Evolutionary conservation across 495 filamentous ascomycete species (phyloP), one percentile per base, ranked within the genome.

Genomic region (Aspergillus coremiiformis): DNA sequence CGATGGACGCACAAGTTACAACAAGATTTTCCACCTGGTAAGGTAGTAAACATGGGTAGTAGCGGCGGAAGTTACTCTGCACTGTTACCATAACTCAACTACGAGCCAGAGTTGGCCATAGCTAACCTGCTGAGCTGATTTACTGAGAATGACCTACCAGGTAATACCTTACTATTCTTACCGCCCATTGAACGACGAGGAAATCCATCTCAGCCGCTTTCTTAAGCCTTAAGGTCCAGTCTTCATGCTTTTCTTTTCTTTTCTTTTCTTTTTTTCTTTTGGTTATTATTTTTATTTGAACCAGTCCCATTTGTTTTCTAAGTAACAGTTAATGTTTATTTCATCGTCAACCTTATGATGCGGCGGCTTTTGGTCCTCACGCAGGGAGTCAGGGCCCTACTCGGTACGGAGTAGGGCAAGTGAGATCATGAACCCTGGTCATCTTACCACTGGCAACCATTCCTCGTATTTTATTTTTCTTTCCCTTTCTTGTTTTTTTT

Each of bases 51-150:
- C 19, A 44, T 30, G 51, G 51, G 51, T 54, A 53, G 47, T 53
- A 56, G 56, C 52, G 55, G 43, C 30, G 59, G 49, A 57, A 61
- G 59, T 57, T 54, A 65, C 65, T 61, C 66, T 71, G 68, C 68
- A 66, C 62, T 71, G 68, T 64, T 22, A 71, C 68, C 66, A 60
- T 59, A 52, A 29, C 42, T 17, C 30, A n/a, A 21, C 45, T 9
- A 20, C 23, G 24, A 45, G 43, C n/a, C 43, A 45, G 24, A 19
- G 9, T 29, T 30, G 32, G 32, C 32, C 32, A 35, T 35, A 35
- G 32, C 32, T 35, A 14, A 35, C 14, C 27, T 30, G 27, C 32
- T 35, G 7, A 35, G 47, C 47, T 50, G 47, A 39, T 23, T 24
- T 50, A 35, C 42, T 50, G 47, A 42, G 35, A 30, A 35, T 50